These are phyloP conservation scores for Eucalyptus decipiens DNA, from an alignment of 345 rosid species.

Conservation along the genomic window DNA sequence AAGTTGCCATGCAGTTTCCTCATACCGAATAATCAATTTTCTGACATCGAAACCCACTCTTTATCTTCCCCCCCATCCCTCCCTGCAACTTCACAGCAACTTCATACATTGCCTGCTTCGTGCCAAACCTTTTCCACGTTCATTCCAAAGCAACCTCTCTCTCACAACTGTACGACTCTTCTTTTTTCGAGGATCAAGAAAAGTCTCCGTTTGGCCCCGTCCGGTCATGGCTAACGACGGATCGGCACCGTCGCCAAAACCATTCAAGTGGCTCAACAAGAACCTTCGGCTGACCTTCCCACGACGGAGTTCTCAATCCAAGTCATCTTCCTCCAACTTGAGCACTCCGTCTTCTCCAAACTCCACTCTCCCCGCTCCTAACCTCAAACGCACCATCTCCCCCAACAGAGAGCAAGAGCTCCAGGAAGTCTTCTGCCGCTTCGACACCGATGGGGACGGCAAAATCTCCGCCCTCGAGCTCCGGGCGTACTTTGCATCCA, in stretches of 20 bases:
- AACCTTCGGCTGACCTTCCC: neutral
- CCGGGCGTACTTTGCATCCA: conserved; percentile 47
- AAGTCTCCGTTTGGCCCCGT: neutral
- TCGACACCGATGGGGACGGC: conserved; percentile 68
- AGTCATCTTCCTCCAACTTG: neutral
- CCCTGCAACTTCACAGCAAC: conserved; percentile 1
- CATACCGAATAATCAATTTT: neutral
- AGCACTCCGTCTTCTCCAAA: neutral
- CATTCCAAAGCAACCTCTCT: neutral
- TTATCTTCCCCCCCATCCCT: neutral
- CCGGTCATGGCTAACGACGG: neutral
- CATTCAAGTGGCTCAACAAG: neutral
- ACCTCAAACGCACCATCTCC: neutral
- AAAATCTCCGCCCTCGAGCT: conserved; percentile 69
- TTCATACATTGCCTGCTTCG: neutral
- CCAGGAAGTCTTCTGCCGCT: conserved; percentile 41
- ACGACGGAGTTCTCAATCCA: neutral
- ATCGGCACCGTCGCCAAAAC: neutral
- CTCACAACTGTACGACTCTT: neutral
- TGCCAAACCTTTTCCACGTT: neutral
- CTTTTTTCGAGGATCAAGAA: neutral
- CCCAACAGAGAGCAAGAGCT: conserved; percentile 24
- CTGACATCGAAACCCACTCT: neutral
- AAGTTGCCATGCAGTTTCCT: conserved; percentile 24
- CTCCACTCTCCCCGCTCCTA: neutral